Evolutionary conservation across 179 eudicot genomes (phyloP).

Genomic region (Actinidia arguta): DNA sequence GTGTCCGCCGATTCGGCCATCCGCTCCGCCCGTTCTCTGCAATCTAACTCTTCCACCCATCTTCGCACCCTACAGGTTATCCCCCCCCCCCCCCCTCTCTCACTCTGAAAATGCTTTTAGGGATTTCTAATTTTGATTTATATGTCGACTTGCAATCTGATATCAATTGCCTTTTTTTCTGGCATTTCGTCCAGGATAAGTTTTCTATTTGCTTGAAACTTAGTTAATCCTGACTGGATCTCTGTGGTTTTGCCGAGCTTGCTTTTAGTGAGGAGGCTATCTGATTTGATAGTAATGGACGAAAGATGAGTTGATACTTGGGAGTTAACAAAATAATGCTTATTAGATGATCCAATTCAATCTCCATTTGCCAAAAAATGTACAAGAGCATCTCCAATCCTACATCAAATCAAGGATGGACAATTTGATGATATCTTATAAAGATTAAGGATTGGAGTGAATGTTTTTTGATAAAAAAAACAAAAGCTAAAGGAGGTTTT

Average conservation of each 20-base stretch:
- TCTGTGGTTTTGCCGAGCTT: background rate
- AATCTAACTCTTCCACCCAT: conserved; percentile 50
- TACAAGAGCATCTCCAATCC: no score
- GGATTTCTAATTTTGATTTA: no score
- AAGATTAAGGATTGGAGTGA: no score
- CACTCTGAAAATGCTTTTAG: no score
- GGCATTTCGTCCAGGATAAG: background rate
- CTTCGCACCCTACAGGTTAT: conserved; percentile 55
- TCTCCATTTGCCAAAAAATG: no score
- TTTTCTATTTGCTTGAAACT: background rate
- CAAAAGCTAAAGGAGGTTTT: no score
- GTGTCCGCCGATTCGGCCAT: conserved; percentile 70
- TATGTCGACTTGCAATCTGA: no score
- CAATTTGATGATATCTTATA: no score
- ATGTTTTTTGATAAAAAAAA: no score
- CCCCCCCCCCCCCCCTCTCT: background rate
- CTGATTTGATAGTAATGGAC: background rate
- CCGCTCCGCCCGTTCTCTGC: conserved; percentile 73
- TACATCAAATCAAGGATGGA: no score
- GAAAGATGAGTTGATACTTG: background rate
- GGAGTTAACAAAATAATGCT: no score
- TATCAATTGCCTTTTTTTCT: background rate
- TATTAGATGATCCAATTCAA: no score
- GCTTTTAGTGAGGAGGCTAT: background rate
- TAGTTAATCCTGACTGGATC: background rate